Evolutionary conservation across 2,329 filamentous ascomycete species (phyloP).

Genomic region (Cordyceps cicadae): DNA sequence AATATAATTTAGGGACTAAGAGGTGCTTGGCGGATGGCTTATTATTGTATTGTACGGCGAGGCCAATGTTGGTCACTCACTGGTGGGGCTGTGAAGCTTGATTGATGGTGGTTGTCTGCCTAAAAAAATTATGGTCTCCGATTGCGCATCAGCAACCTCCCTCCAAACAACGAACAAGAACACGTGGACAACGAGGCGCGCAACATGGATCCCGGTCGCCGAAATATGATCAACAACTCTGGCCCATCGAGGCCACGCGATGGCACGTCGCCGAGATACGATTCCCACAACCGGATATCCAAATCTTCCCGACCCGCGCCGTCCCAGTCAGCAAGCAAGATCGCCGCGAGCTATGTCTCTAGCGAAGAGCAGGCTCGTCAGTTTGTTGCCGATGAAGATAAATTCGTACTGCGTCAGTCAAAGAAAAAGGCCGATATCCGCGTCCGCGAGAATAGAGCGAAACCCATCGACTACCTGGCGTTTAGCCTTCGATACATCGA

Average conservation of each 20-base stretch:
- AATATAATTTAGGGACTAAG: not conserved
- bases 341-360: conserved; percentile 44
- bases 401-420: conserved; percentile 89
- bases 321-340: conserved; percentile 21
- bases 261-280: conserved; percentile 47
- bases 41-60: not conserved
- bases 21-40: not conserved
- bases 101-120: not conserved
- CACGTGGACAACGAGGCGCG: not conserved
- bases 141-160: not conserved
- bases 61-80: not conserved
- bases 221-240: conserved; percentile 40
- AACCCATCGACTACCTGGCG: conserved; percentile 87
- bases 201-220: conserved; percentile 46
- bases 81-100: conserved; percentile 5
- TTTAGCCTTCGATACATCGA: conserved; percentile 88
- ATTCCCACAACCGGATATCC: conserved; percentile 47
- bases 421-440: conserved; percentile 98
- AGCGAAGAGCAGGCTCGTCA: conserved; percentile 70
- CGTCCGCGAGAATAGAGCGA: conserved; percentile 81
- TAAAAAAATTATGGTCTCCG: not conserved
- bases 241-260: conserved; percentile 36
- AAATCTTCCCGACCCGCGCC: conserved; percentile 36
- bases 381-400: conserved; percentile 92
- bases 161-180: not conserved